These are phyloP conservation scores for Aspergillus incahuasiensis DNA, from an alignment of 495 filamentous ascomycete genomes.

Conservation along the genomic window DNA sequence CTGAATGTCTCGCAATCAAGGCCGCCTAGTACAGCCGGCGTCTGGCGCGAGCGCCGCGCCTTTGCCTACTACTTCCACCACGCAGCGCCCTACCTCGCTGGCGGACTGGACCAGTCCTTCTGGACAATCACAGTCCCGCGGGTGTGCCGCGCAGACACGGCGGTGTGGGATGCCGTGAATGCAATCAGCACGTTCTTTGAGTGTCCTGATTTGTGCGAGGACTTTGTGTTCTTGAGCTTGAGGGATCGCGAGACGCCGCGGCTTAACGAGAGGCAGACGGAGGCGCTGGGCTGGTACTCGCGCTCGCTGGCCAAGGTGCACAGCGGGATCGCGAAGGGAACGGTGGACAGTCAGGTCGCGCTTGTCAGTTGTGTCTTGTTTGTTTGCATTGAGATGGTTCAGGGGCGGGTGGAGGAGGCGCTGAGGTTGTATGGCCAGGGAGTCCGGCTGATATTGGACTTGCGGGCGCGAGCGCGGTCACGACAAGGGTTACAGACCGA, in stretches of 20 bases:
- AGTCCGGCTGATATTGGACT: slow-evolving; percentile 26
- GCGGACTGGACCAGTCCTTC: slow-evolving; percentile 48
- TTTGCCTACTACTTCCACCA: slow-evolving; percentile 39
- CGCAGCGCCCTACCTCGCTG: slow-evolving; percentile 24
- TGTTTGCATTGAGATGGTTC: slow-evolving; percentile 54
- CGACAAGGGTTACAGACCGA: too few relatives aligned
- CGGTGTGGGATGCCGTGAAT: slow-evolving; percentile 55
- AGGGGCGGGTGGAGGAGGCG: slow-evolving; percentile 31
- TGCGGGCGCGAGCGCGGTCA: slow-evolving; percentile 29
- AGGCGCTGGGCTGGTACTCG: slow-evolving; percentile 37
- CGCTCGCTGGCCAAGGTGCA: slow-evolving; percentile 47
- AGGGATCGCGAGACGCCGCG: slow-evolving; percentile 1
- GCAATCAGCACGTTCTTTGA: slow-evolving; percentile 53
- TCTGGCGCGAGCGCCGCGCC: slow-evolving; percentile 32
- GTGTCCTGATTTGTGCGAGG: slow-evolving; percentile 12
- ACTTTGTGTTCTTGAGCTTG: slow-evolving; percentile 18
- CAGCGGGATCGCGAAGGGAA: slow-evolving; percentile 37
- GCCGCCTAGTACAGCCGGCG: neutral
- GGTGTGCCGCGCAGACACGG: slow-evolving; percentile 51
- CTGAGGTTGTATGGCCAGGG: slow-evolving; percentile 35
- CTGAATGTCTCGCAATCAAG: neutral
- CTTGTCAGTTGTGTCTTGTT: slow-evolving; percentile 55
- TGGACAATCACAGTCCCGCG: slow-evolving; percentile 55
- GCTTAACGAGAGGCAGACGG: slow-evolving; percentile 21
- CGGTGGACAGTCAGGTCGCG: slow-evolving; percentile 28